Evolutionary conservation across 176 grass and related monocot genomes (phyloP).

Genomic region (Alopecurus myosuroides): DNA sequence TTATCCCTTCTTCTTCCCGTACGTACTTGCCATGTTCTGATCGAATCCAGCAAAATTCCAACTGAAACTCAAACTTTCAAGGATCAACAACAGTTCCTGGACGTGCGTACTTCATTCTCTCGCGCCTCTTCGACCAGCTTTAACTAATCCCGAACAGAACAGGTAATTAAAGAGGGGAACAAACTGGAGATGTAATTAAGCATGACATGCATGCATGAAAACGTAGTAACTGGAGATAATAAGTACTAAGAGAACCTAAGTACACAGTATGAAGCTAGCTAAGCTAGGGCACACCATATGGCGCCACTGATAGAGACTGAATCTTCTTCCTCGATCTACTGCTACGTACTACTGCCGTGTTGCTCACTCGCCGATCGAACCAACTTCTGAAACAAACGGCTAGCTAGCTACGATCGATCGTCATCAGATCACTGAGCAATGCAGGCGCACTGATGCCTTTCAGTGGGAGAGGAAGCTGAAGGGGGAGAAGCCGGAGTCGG

Average conservation of each 20-base stretch:
- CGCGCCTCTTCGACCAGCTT: background rate
- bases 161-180: background rate
- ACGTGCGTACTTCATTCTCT: background rate
- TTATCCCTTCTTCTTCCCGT: background rate
- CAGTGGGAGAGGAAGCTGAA: conserved; percentile 57
- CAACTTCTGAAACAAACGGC: background rate
- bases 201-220: conserved; percentile 3
- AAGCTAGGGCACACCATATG: conserved; percentile 19
- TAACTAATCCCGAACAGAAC: background rate
- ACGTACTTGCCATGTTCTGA: background rate
- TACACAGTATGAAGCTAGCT: conserved; percentile 24
- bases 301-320: conserved; percentile 15
- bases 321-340: conserved; percentile 10
- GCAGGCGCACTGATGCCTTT: background rate
- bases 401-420: background rate
- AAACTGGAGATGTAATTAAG: background rate
- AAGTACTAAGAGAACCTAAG: conserved; percentile 23
- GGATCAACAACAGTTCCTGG: background rate
- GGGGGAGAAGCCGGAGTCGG: conserved; percentile 37
- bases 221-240: too few species aligned
- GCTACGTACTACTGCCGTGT: conserved; percentile 1
- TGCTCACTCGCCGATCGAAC: conserved; percentile 18
- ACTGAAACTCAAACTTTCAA: background rate
- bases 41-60: background rate
- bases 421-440: background rate